phyloP scores from a whole-genome alignment of 192 early-diverging fungal genomes.

The Rhizophagus clarus region DNA sequence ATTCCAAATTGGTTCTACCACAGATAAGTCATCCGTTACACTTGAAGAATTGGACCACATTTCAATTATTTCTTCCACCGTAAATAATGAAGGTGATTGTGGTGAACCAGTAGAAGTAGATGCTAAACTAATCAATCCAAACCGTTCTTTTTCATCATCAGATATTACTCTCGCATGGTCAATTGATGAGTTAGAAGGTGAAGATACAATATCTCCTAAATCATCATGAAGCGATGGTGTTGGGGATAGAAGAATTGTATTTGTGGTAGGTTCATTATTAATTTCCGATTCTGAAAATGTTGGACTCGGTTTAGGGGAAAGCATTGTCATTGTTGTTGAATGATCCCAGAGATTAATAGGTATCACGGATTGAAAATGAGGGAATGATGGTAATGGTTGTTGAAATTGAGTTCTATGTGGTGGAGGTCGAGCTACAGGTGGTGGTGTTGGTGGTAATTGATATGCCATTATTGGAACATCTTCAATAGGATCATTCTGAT shows the following conservation, averaged over 20 bases:
- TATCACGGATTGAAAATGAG: background rate
- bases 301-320: background rate
- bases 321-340: background rate
- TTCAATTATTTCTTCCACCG: background rate
- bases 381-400: background rate
- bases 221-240: background rate
- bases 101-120: background rate
- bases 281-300: background rate
- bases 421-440: background rate
- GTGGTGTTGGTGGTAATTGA: background rate
- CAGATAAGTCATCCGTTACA: no score
- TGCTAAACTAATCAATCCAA: background rate
- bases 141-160: background rate
- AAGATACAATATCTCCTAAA: background rate
- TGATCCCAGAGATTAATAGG: background rate
- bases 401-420: background rate
- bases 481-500: background rate
- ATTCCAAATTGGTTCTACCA: background rate
- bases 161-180: background rate
- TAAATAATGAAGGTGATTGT: background rate
- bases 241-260: background rate
- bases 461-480: background rate
- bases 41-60: background rate
- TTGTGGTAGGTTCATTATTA: background rate
- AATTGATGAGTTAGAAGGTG: background rate